Conservation (phyloP, 2,329 filamentous ascomycete genomes). For the Trichoderma semiorbis region DNA sequence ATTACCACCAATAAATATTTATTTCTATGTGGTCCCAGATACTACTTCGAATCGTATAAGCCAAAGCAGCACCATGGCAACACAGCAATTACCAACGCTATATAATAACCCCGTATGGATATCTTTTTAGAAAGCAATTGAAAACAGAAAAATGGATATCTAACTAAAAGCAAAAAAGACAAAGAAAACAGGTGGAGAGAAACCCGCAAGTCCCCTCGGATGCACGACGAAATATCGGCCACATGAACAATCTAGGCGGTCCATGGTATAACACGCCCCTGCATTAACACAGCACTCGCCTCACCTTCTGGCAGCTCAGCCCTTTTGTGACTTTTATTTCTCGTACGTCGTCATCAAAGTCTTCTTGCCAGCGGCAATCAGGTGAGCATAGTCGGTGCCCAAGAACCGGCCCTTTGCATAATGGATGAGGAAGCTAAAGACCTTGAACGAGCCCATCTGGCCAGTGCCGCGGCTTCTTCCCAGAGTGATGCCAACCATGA, state of each 20-base stretch:
- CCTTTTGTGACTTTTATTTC: conserved; percentile 15
- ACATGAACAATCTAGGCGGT: not conserved
- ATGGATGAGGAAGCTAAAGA: conserved; percentile 39
- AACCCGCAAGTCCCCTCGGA: not conserved
- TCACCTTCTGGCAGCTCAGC: not conserved
- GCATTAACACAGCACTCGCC: not conserved
- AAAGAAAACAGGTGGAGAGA: not conserved
- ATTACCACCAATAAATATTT: not conserved
- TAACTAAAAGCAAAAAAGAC: not conserved
- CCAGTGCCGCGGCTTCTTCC: conserved; percentile 39
- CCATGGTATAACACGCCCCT: not conserved
- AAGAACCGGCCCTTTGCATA: conserved; percentile 38
- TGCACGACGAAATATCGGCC: not conserved
- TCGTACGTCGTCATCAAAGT: conserved; percentile 31
- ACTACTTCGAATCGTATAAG: not conserved
- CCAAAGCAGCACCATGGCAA: not conserved
- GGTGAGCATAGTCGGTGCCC: conserved; percentile 33
- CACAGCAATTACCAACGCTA: not conserved
- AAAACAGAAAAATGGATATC: conserved; percentile 5
- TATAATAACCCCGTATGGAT: not conserved
- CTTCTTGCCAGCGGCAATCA: conserved; percentile 34
- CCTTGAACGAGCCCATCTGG: conserved; percentile 36
- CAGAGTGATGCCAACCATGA: conserved; percentile 37
- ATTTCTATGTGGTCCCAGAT: not conserved
- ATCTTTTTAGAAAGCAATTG: not conserved